Percentiles rank a stretch among this genome's conserved stretches.
Evolutionary conservation across 1,139 yeast species (phyloP).

Genomic region (Waltiozyma sp.): DNA sequence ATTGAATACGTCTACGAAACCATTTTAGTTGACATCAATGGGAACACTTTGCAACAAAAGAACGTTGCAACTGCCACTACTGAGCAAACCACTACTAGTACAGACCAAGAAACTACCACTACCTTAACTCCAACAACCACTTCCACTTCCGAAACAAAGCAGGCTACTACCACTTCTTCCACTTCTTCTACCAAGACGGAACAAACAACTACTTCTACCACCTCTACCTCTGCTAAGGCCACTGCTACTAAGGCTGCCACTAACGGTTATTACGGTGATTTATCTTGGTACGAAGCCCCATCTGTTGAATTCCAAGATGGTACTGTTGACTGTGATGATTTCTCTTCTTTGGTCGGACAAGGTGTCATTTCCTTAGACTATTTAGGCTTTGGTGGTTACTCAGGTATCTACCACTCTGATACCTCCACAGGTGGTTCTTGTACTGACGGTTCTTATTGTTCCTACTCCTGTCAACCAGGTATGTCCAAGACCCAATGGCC

Average conservation of each 20-base stretch:
- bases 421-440: conserved; percentile 55
- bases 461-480: conserved; percentile 83
- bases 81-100: conserved; percentile 7
- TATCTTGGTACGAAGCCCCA: conserved; percentile 41
- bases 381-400: conserved; percentile 62
- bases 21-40: conserved; percentile 60
- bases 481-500: conserved; percentile 92
- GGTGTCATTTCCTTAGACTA: conserved; percentile 56
- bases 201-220: conserved; percentile 15
- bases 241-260: conserved; percentile 15
- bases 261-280: conserved; percentile 35
- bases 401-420: conserved; percentile 60
- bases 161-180: conserved; percentile 9
- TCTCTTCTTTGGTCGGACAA: conserved; percentile 49
- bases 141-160: conserved; percentile 5
- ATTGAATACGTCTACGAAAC: conserved; percentile 75
- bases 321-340: conserved; percentile 43
- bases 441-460: conserved; percentile 68
- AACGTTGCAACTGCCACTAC: conserved; percentile 12
- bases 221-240: conserved; percentile 24
- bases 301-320: conserved; percentile 50
- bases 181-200: conserved; percentile 15
- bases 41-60: conserved; percentile 22
- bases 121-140: conserved; percentile 4
- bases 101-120: conserved; percentile 1